Evolutionary conservation across 2,329 filamentous ascomycete species (phyloP).

Genomic region (Basipetospora chlamydospora): DNA sequence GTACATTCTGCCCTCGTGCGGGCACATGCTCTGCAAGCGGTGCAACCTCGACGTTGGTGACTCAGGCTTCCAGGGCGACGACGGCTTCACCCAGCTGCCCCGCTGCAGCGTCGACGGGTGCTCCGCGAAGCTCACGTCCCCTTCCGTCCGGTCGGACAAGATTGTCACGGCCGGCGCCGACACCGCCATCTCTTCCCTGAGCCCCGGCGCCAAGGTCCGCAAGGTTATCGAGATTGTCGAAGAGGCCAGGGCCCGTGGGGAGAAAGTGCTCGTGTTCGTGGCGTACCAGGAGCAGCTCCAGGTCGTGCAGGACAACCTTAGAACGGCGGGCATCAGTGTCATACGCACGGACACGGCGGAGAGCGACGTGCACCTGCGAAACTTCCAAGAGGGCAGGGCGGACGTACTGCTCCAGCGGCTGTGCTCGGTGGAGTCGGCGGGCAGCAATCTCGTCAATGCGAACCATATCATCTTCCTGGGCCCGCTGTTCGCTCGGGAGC

Average conservation of each 20-base stretch:
- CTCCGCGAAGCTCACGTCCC: neutral
- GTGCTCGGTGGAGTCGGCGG: constrained; percentile 22
- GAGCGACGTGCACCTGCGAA: neutral
- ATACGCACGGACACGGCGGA: constrained; percentile 4
- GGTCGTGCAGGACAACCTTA: constrained; percentile 12
- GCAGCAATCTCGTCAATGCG: constrained; percentile 24
- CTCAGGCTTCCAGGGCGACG: neutral
- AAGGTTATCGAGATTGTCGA: constrained; percentile 12
- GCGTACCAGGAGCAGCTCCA: constrained; percentile 13
- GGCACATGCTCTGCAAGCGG: constrained; percentile 12
- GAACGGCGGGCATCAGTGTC: neutral
- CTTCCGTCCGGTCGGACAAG: constrained; percentile 4
- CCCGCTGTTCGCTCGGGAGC: constrained; percentile 16
- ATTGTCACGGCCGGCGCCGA: constrained; percentile 4
- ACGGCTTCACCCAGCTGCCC: constrained; percentile 1
- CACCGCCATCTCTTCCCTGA: neutral
- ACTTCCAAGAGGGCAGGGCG: constrained; percentile 5
- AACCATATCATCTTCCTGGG: constrained; percentile 27
- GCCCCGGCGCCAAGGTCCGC: constrained; percentile 10
- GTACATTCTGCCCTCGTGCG: constrained; percentile 13
- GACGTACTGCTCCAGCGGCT: constrained; percentile 22
- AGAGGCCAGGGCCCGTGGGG: constrained; percentile 9
- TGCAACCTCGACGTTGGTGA: constrained; percentile 7
- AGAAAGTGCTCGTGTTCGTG: constrained; percentile 22
- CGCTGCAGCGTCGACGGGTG: constrained; percentile 9